Percentiles rank a stretch among this genome's conserved stretches.
Conservation (phyloP, 495 filamentous ascomycete genomes). For the Xylaria grammica region DNA sequence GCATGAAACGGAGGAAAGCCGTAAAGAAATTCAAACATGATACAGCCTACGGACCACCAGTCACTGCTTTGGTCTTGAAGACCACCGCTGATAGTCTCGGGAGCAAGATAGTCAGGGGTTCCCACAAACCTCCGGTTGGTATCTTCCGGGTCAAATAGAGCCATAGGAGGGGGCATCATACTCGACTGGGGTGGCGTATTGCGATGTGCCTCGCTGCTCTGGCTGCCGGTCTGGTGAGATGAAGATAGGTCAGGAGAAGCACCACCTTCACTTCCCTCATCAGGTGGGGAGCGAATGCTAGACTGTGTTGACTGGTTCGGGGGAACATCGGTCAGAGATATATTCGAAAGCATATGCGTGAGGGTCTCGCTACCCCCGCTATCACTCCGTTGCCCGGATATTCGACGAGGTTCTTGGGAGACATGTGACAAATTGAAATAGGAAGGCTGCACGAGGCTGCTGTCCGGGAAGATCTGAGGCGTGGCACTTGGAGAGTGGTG, state of each 20-base stretch:
- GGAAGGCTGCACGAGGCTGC: conserved; percentile 75
- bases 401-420: conserved; percentile 76
- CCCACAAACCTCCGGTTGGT: conserved; percentile 93
- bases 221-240: conserved; percentile 66
- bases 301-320: conserved; percentile 42
- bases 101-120: conserved; percentile 95
- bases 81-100: conserved; percentile 92
- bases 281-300: conserved; percentile 64
- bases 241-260: conserved; percentile 74
- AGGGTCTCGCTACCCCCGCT: conserved; percentile 87
- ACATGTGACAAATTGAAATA: conserved; percentile 82
- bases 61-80: conserved; percentile 98
- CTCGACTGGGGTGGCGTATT: conserved; percentile 69
- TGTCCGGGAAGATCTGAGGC: conserved; percentile 85
- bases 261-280: conserved; percentile 49
- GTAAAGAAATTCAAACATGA: conserved; percentile 95
- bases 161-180: conserved; percentile 95
- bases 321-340: conserved; percentile 74
- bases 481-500: conserved; percentile 78
- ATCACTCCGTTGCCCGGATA: conserved; percentile 89
- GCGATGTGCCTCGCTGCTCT: conserved; percentile 49
- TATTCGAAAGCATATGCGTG: conserved; percentile 79
- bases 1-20: conserved; percentile 92
- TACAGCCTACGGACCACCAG: conserved; percentile 99
- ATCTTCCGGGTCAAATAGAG: conserved; percentile 94